Evolutionary conservation across 2,329 filamentous ascomycete species (phyloP).

Genomic region (Fusarium papillatum): DNA sequence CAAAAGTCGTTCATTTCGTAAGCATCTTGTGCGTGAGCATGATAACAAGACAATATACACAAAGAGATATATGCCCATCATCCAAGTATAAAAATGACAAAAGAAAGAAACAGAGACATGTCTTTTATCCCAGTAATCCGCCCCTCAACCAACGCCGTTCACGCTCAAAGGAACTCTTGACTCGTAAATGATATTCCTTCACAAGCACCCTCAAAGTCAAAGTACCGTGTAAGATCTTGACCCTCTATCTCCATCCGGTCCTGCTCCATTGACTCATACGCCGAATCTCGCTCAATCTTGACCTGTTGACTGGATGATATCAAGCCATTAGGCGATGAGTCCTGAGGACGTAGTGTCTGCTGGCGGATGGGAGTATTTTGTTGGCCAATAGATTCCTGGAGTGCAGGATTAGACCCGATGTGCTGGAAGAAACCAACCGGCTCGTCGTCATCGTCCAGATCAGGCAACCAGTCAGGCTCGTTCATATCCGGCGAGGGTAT

Average conservation of each 20-base stretch:
- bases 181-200: neutral
- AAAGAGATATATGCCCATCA: neutral
- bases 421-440: conserved; percentile 1
- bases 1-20: neutral
- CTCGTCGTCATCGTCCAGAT: conserved; percentile 1
- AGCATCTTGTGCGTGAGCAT: neutral
- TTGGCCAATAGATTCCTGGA: conserved; percentile 12
- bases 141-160: neutral
- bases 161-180: neutral
- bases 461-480: conserved; percentile 2
- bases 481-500: conserved; percentile 20
- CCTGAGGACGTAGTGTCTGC: neutral
- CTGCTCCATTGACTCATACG: conserved; percentile 6
- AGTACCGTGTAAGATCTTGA: conserved; percentile 7
- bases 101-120: neutral
- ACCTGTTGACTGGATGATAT: conserved; percentile 3
- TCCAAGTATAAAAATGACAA: neutral
- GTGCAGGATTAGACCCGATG: conserved; percentile 19
- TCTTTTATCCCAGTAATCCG: neutral
- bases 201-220: conserved; percentile 3
- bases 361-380: conserved; percentile 6
- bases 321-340: conserved; percentile 1
- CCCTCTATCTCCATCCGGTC: neutral
- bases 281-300: conserved; percentile 25
- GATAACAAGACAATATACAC: neutral